Evolutionary conservation across 805 yeast species (phyloP).

Genomic region (Ogataea salicorniae): DNA sequence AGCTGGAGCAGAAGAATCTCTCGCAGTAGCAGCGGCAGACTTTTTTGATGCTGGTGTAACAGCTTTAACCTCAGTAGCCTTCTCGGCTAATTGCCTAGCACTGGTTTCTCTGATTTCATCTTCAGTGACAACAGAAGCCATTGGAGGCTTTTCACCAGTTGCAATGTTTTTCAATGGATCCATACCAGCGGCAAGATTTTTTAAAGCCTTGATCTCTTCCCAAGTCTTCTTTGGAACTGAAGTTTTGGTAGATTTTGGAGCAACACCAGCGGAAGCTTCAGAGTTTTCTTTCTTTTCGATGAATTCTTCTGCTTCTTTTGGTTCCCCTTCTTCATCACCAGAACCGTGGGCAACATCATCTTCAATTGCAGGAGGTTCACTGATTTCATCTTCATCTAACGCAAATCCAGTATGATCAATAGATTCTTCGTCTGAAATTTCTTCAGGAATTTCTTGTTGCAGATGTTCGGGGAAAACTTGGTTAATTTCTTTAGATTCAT

Average conservation of each 20-base stretch:
- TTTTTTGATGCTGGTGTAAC: constrained; percentile 6
- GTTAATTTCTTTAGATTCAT: constrained; percentile 44
- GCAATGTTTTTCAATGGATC: constrained; percentile 32
- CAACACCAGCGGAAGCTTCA: constrained; percentile 13
- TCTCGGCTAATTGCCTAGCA: constrained; percentile 4
- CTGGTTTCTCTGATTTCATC: constrained; percentile 11
- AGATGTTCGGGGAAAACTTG: constrained; percentile 49
- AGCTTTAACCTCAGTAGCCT: constrained; percentile 1
- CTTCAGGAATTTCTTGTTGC: constrained; percentile 29
- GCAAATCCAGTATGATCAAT: constrained; percentile 26
- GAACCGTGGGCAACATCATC: constrained; percentile 19
- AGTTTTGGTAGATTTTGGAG: constrained; percentile 19
- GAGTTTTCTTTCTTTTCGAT: constrained; percentile 26
- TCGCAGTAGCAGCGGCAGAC: constrained; percentile 8
- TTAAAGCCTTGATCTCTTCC: constrained; percentile 23
- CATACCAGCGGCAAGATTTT: constrained; percentile 29
- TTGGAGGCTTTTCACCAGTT: constrained; percentile 35
- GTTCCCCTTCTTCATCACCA: constrained; percentile 20
- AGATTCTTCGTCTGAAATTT: constrained; percentile 24
- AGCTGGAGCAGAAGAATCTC: constrained; percentile 4
- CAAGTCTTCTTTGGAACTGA: constrained; percentile 22
- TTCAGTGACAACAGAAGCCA: constrained; percentile 24
- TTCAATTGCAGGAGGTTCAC: constrained; percentile 26
- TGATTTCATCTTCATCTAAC: constrained; percentile 21
- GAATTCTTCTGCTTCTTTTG: constrained; percentile 28